A percentile compares a stretch with the other conserved stretches of the same genome.
Conservation (phyloP, 2,329 filamentous ascomycete species). For the Cercospora sojina region DNA sequence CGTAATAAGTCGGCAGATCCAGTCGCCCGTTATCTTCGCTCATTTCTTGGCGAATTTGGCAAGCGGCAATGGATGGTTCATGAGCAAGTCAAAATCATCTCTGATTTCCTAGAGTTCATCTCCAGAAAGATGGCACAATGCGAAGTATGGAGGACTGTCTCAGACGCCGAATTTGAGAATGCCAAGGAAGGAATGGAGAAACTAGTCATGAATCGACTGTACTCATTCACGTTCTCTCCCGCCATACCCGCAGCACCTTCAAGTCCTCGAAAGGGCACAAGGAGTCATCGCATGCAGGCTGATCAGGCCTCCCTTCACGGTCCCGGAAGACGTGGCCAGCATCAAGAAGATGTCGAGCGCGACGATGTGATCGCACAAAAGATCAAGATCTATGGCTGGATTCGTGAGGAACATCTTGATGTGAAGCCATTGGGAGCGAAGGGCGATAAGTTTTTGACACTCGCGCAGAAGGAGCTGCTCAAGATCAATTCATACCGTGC, state of each 20-base stretch:
- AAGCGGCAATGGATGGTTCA: constrained; percentile 99
- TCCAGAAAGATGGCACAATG: constrained; percentile 97
- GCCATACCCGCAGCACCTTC: constrained; percentile 78
- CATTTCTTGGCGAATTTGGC: constrained; percentile 89
- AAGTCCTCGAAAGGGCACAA: constrained; percentile 66
- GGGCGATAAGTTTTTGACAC: constrained; percentile 78
- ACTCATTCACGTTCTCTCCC: constrained; percentile 93
- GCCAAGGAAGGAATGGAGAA: constrained; percentile 99
- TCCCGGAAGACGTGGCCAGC: constrained; percentile 86
- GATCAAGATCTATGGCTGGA: constrained; percentile 95
- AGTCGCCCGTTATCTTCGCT: constrained; percentile 91
- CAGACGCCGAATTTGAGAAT: constrained; percentile 96
- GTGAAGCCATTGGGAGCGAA: constrained; percentile 82
- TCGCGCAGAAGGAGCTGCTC: constrained; percentile 90
- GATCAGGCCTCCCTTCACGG: constrained; percentile 52
- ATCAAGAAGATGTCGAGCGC: constrained; percentile 95
- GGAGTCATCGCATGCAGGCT: constrained; percentile 52
- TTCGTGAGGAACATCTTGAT: constrained; percentile 88
- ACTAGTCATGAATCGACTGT: constrained; percentile 96
- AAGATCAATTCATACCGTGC: constrained; percentile 97
- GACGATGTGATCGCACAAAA: constrained; percentile 96
- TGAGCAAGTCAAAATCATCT: constrained; percentile 98
- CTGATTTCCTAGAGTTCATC: constrained; percentile 94
- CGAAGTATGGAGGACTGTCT: constrained; percentile 93
- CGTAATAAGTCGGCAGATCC: constrained; percentile 97